Base-by-base conservation (phyloP, 352 stramenopile genomes). In the Phytophthora hibernalis region DNA sequence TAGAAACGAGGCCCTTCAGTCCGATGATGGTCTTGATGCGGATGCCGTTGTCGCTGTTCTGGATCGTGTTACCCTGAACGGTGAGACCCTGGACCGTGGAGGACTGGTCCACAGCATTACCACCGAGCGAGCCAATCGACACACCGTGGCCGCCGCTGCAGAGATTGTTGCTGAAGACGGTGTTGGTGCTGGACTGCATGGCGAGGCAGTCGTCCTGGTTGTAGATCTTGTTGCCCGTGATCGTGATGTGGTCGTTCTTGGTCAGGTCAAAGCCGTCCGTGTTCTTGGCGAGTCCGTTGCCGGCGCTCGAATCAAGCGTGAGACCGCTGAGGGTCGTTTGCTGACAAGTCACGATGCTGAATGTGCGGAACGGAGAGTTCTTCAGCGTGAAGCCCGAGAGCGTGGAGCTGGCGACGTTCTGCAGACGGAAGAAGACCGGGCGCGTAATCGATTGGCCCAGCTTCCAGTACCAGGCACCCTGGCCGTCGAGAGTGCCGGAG, bases 391-490 rank as follows among this genome's bases (percentile, higher is more conserved):
- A 81, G 3, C 49, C 67, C 2, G 65, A 71, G 1, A 82, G 15
- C 0, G 44, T 73, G 0, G 74, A 82, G 54, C 49, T 43, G 1
- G 68, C 24, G 7, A 74, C 68, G 21, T 65, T 56, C 45, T 61
- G 70, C 13, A 80, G 51, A 8, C 60, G 55, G 48, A 82, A 77
- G 53, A 82, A 73, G 21, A 78, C 65, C 2, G 74, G 74, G 4
- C 66, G 56, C 2, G 47, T 76, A 35, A 79, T 62, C 22, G 44
- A 68, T 24, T 65, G 48, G 15, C 65, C 67, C 44, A 79, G 66
- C 38, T 69, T 68, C 74, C 73, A 81, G 61, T 81, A 81, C 69
- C 64, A 76, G n/a, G 26, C 18, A 7, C 74, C 70, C 47, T 81
- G 70, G 30, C 74, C 74, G n/a, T 81, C 74, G 2, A 81, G 63